A percentile compares a stretch with the other conserved stretches of the same genome.
Conservation (phyloP, 2,329 filamentous ascomycete genomes). For the Chlorencoelia australis region DNA sequence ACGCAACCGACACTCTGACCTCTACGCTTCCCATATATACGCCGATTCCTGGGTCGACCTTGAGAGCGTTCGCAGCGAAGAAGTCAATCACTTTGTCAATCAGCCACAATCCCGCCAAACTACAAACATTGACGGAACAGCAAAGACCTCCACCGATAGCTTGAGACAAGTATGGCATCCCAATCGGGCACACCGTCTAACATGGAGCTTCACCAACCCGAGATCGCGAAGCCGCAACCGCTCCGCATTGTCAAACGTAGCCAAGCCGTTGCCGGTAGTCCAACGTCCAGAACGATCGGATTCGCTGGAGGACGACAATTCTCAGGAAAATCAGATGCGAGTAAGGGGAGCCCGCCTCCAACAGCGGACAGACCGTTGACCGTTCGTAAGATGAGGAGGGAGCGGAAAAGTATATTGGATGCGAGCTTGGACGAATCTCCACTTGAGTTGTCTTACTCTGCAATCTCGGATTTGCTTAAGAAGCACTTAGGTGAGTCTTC, state of each 20-base stretch:
- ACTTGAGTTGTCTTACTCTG: neutral
- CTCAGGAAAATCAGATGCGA: constrained; percentile 17
- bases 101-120: neutral
- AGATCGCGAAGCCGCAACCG: constrained; percentile 33
- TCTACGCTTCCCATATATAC: constrained; percentile 25
- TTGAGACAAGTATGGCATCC: constrained; percentile 29
- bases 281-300: constrained; percentile 13
- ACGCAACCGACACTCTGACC: neutral
- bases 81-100: constrained; percentile 1
- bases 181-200: constrained; percentile 19
- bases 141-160: constrained; percentile 4
- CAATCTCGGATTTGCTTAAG: constrained; percentile 7
- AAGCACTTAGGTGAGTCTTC: constrained; percentile 6
- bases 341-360: constrained; percentile 22
- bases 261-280: constrained; percentile 22
- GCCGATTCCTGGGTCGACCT: constrained; percentile 31
- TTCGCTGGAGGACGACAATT: constrained; percentile 15
- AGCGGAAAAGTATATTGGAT: constrained; percentile 13
- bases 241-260: constrained; percentile 40
- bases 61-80: constrained; percentile 25
- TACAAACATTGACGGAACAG: constrained; percentile 6
- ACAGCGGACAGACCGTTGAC: constrained; percentile 16
- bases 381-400: constrained; percentile 15
- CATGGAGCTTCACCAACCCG: constrained; percentile 28
- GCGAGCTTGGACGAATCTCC: constrained; percentile 11